Evolutionary conservation across 306 rosid species (phyloP).

Genomic region (Glycine soja): DNA sequence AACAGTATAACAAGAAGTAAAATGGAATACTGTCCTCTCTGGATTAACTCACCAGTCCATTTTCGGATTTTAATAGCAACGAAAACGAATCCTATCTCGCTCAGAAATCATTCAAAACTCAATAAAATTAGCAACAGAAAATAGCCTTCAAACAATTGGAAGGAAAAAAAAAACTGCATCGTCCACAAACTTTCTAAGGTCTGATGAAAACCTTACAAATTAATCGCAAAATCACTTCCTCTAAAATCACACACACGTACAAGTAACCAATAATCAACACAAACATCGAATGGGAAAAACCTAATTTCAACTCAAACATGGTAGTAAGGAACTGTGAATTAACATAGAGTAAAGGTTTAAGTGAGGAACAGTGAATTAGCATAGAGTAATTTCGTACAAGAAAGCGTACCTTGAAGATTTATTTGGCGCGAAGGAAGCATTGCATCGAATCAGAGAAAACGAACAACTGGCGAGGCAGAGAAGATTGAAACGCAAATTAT

Average conservation of each 20-base stretch:
- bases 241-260: not conserved
- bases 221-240: not conserved
- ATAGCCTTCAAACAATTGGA: not conserved
- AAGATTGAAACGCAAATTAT: not conserved
- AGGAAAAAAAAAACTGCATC: not conserved
- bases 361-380: not conserved
- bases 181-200: not conserved
- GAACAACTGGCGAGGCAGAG: not conserved
- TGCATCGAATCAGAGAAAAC: not conserved
- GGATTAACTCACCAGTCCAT: not conserved
- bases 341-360: not conserved
- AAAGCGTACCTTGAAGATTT: conserved; percentile 36
- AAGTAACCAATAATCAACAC: not conserved
- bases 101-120: not conserved
- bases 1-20: not conserved
- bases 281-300: not conserved
- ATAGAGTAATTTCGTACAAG: not conserved
- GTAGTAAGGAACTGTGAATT: not conserved
- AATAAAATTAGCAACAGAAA: not conserved
- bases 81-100: not conserved
- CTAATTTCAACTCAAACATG: not conserved
- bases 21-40: not conserved
- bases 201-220: not conserved
- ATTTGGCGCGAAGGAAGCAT: not conserved
- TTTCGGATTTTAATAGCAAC: conserved; percentile 3